Base-by-base conservation (phyloP, 169 alveolate species). In the Plasmodium fragile region DNA sequence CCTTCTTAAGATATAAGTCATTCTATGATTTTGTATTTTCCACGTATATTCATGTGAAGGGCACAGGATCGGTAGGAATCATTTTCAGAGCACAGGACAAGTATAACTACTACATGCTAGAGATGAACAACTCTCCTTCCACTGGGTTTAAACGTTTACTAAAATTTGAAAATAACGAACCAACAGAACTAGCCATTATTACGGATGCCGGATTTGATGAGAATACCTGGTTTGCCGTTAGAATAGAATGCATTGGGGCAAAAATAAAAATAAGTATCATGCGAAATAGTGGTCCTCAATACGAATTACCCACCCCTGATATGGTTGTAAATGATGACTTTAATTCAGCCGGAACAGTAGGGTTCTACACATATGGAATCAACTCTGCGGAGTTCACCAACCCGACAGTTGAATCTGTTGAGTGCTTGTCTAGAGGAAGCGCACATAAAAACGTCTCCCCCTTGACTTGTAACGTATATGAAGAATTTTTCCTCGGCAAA, bases 91-190 rank as follows among this genome's bases (percentile, higher is more conserved):
- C 96, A 96, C 92, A 92, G 75, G 97, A 96, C 77, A 92, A 92
- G 82, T 94, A 83, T 34, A 96, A 96, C 89, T 95, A 93, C 92
- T 96, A 93, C 82, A 93, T 96, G 83, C 92, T 96, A 77, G 98
- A 96, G 82, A 75, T 96, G 83, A 95, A 77, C 53, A 96, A 96
- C 79, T 75, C 75, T 71, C 73, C 82, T 71, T 75, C 85, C 45
- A 98, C 97, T 49, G 98, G 97, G 41, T 96, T 82, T 84, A 97
- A 97, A 84, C 83, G 99, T 73, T 93, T 97, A 36, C 81, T 97
- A 52, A 89, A 98, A 43, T 95, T 97, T 73, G 95, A 95, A 52
- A 97, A 97, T 77, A 98, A 98, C 16, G 96, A 82, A 18, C 97
- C 97, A 30, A 95, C 95, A 28, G 98, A 97, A 92, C 84, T 97